A percentile compares a stretch with the other conserved stretches of the same genome.
These are phyloP conservation scores for Rubroboletus satanas DNA, from an alignment of 768 basidiomycete genomes.

Conservation along the genomic window DNA sequence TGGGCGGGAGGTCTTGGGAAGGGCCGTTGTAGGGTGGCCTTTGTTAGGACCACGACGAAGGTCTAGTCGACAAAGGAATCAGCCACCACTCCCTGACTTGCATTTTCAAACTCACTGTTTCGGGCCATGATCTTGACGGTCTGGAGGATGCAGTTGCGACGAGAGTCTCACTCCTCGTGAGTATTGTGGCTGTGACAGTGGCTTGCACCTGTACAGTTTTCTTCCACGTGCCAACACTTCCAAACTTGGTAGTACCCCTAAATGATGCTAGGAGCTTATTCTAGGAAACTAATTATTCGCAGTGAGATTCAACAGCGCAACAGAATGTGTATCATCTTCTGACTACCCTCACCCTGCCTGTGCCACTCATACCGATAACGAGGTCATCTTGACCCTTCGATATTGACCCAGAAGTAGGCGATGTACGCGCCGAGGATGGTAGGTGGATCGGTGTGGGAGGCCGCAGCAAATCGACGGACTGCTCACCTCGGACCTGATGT, in stretches of 20 bases:
- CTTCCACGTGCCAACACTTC: conserved; percentile 22
- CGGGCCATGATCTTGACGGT: conserved; percentile 68
- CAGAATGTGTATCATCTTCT: conserved; percentile 38
- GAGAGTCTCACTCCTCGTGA: conserved; percentile 21
- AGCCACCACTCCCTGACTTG: neutral
- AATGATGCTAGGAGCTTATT: neutral
- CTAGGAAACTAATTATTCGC: conserved; percentile 9
- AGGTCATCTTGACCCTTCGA: conserved; percentile 42
- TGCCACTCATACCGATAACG: conserved; percentile 23
- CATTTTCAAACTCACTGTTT: conserved; percentile 53
- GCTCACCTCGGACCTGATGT: conserved; percentile 35
- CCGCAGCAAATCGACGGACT: conserved; percentile 34
- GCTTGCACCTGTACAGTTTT: conserved; percentile 62
- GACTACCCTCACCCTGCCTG: conserved; percentile 49
- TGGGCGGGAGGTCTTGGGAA: conserved; percentile 71
- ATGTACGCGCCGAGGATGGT: conserved; percentile 45
- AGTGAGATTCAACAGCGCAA: conserved; percentile 10
- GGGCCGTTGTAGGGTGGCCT: conserved; percentile 84
- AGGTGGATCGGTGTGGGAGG: conserved; percentile 40
- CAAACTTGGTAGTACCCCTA: conserved; percentile 15
- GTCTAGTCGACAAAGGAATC: conserved; percentile 47
- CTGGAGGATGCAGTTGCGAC: conserved; percentile 41
- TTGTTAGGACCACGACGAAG: conserved; percentile 81
- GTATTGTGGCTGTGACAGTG: conserved; percentile 45
- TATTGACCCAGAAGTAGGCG: conserved; percentile 47